Percentiles rank a stretch among this genome's conserved stretches.
Conservation (phyloP, 805 yeast genomes). For the Yarrowia sp. region DNA sequence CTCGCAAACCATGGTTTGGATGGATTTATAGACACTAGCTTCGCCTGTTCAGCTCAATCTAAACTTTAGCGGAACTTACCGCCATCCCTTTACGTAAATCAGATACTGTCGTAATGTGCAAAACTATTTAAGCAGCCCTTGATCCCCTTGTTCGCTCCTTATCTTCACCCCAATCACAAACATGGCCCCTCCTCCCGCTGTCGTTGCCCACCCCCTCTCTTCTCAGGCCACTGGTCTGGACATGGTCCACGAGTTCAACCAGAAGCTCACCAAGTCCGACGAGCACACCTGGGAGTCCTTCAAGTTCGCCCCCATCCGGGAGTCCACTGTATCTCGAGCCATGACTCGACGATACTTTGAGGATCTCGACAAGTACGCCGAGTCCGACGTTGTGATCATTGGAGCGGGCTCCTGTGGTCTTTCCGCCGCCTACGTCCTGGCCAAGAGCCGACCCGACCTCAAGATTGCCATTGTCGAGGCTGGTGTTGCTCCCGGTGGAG, state of each 20-base stretch:
- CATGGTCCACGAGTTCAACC: conserved; percentile 22
- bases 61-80: conserved; percentile 4
- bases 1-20: neutral
- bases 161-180: neutral
- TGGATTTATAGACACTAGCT: neutral
- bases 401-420: conserved; percentile 81
- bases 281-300: conserved; percentile 61
- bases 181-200: conserved; percentile 18
- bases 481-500: conserved; percentile 76
- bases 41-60: neutral
- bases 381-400: conserved; percentile 68
- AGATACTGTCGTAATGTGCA: neutral
- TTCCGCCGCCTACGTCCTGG: conserved; percentile 71
- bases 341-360: conserved; percentile 73
- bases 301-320: conserved; percentile 69
- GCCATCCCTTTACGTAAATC: neutral
- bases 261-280: conserved; percentile 17
- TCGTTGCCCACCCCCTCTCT: conserved; percentile 12
- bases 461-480: conserved; percentile 74
- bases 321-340: conserved; percentile 75
- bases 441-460: conserved; percentile 70
- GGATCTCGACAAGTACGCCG: conserved; percentile 71
- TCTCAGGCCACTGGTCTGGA: conserved; percentile 21
- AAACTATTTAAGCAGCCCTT: neutral
- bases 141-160: neutral